phyloP scores from a whole-genome alignment of 139 green algal genomes.

The Raphidocelis subcapitata region DNA sequence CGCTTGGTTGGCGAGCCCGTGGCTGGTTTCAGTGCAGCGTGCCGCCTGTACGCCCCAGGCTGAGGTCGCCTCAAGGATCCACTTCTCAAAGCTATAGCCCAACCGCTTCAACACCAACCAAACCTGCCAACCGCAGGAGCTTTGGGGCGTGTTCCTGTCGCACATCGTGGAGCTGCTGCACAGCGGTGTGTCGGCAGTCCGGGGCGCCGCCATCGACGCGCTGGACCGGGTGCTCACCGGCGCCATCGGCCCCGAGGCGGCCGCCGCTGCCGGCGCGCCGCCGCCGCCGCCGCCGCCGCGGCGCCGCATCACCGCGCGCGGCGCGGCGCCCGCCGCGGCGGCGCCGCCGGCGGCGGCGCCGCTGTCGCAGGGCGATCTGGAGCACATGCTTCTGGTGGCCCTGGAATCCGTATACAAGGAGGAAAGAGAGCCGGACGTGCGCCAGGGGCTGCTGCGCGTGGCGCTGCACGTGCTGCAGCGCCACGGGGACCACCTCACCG shows the following conservation, averaged over 20 bases:
- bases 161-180: slow-evolving; percentile 72
- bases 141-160: slow-evolving; percentile 80
- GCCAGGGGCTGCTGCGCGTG: slow-evolving; percentile 67
- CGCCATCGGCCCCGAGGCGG: slow-evolving; percentile 30
- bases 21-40: neutral
- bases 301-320: neutral
- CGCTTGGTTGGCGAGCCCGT: neutral
- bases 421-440: slow-evolving; percentile 63
- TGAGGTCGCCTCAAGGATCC: too few species aligned
- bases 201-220: slow-evolving; percentile 63
- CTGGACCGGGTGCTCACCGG: slow-evolving; percentile 65
- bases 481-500: slow-evolving; percentile 69
- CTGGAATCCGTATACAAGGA: slow-evolving; percentile 69
- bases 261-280: neutral
- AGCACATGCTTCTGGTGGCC: slow-evolving; percentile 81
- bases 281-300: neutral
- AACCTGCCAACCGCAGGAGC: slow-evolving; percentile 63
- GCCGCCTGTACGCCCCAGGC: too few species aligned
- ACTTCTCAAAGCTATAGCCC: too few species aligned
- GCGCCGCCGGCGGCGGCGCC: neutral
- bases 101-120: slow-evolving; percentile 69
- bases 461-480: slow-evolving; percentile 72
- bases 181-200: slow-evolving; percentile 38
- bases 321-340: neutral
- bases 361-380: slow-evolving; percentile 41